Evolutionary conservation across 768 basidiomycete genomes (phyloP), one percentile per base, ranked within the genome.

Genomic region (Amanita exitialis): DNA sequence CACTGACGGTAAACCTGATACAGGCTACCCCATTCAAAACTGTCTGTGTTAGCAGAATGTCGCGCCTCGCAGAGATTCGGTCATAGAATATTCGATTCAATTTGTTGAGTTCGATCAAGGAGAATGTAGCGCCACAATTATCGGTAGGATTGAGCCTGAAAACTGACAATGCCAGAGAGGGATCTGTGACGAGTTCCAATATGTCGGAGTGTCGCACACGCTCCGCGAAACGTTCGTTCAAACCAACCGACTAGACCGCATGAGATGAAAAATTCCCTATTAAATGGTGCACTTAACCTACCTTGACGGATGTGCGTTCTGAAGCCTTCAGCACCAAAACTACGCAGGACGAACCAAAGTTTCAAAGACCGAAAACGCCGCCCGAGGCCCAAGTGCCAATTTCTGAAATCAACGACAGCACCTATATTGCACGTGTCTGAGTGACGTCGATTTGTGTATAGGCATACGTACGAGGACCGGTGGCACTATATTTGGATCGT

Each of bases 311-410:
- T 83, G 61, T 15, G 27, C 1, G 3, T 21, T 18, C 21, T 41
- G 39, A 94, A 93, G 0, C 93, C 92, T 45, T 82, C 69, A 10
- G 79, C 75, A 5, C 93, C 92, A 57, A 75, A 94, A 54, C 85
- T 84, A 12, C 92, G 77, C 43, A 96, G 68, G 25, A 94, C 87
- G 62, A 95, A 96, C 90, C 90, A 95, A 5, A 96, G 56, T 64
- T 96, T 96, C 56, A 95, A 72, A 18, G 90, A 86, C 28, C 94
- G 77, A 75, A 95, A 96, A 36, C 88, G 79, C 16, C 91, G 77
- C 8, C 90, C 90, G 2, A 95, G 79, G 6, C 74, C 74, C 16
- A 90, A 68, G 59, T 89, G 86, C 88, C 88, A 90, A 62, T 91
- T 89, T 12, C 87, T 78, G 59, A 87, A 90, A 59, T 97, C 93